phyloP scores from a whole-genome alignment of 1,139 yeast genomes.

The Yamadazyma dushanensis region DNA sequence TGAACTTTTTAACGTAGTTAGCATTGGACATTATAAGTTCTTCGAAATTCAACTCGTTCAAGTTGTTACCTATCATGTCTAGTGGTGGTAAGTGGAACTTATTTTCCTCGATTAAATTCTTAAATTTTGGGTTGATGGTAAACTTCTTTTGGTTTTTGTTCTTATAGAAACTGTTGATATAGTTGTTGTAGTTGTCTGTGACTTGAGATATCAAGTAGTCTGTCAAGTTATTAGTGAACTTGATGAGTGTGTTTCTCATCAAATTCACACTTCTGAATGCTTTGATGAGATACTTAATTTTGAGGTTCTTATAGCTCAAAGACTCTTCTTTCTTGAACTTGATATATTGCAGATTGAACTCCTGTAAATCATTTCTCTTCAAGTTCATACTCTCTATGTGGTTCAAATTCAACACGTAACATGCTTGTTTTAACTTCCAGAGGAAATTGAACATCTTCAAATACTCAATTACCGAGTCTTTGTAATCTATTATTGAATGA shows the following conservation, averaged over 20 bases:
- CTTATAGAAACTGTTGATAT: conserved; percentile 15
- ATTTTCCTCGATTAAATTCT: conserved; percentile 17
- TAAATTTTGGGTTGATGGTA: conserved; percentile 13
- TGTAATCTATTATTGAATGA: conserved; percentile 39
- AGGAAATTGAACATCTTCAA: conserved; percentile 80
- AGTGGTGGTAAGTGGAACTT: conserved; percentile 12
- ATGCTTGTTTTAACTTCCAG: conserved; percentile 73
- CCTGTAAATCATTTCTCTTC: conserved; percentile 34
- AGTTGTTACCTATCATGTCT: conserved; percentile 14
- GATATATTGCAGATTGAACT: conserved; percentile 17
- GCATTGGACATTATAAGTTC: conserved; percentile 46
- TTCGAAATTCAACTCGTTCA: conserved; percentile 43
- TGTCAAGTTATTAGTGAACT: conserved; percentile 44
- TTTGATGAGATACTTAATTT: conserved; percentile 28
- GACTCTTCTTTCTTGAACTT: conserved; percentile 3
- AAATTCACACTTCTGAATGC: conserved; percentile 42
- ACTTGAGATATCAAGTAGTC: conserved; percentile 49
- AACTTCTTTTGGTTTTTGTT: conserved; percentile 17
- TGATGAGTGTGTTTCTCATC: conserved; percentile 46
- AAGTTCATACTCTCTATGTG: conserved; percentile 34
- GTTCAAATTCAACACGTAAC: conserved; percentile 48
- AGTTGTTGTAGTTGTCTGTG: conserved; percentile 38
- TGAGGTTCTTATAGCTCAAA: conserved; percentile 21
- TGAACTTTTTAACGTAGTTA: conserved; percentile 35
- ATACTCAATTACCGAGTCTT: conserved; percentile 54